Base-by-base conservation (phyloP, 257 asterid species). In the Marsdenia floribunda region DNA sequence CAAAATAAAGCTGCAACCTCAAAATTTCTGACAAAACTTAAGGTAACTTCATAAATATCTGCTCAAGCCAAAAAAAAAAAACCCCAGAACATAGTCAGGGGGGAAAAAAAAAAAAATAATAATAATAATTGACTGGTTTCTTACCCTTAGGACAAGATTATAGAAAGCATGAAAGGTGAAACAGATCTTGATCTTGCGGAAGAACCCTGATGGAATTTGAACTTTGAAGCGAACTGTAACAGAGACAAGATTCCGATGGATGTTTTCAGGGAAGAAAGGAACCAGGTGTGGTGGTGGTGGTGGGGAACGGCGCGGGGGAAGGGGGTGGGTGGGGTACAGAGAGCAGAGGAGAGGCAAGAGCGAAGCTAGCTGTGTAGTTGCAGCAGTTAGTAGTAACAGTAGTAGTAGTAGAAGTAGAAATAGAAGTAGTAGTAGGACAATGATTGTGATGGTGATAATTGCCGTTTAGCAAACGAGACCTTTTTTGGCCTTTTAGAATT, bases 381-480 rank as follows among this genome's bases (percentile, higher is more conserved):
- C 6, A 76, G 52, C n/a, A 70, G 74, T 29, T 4, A 44, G 73
- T 11, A 13, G 54, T 3, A 49, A 15, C 9, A 42, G 47, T 42
- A 42, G 80, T 68, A 73, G 69, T 61, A 78, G 68, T 52, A 74
- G 81, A 58, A 72, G 87, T 7, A 44, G 49, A 18, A 38, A 60
- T 3, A 61, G 80, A 57, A 74, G 71, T 57, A 78, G 72, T 46
- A 74, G 82, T 66, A 73, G 87, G 78, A 80, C 87, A 83, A 83
- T 83, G 84, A 83, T 83, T 83, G 87, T 59, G 21, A 72, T 59
- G 54, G 77, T 71, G 76, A 77, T 77, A 77, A 77, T 77, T 71
- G 85, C 83, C 85, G 83, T 81, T 80, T 72, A 80, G 81, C 70
- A 82, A 78, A 81, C 74, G 80, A 80, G 59, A 76, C 81, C 76